Base-by-base conservation (phyloP, 2,329 filamentous ascomycete genomes). In the Cytospora piceicola region DNA sequence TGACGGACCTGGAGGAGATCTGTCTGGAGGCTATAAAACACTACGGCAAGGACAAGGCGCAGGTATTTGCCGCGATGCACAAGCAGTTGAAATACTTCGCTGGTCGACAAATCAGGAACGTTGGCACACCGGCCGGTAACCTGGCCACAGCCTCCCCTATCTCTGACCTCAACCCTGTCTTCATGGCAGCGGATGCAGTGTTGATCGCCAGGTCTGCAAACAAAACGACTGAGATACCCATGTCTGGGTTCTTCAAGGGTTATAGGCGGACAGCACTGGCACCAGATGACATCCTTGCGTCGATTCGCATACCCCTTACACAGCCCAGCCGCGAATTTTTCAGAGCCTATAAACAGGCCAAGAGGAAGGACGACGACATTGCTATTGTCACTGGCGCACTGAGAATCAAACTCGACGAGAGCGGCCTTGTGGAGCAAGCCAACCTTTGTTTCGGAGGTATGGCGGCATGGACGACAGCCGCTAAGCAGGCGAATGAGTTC, bases 301-400 rank as follows among this genome's bases (percentile, higher is more conserved):
- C 90, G 52, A 89, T 99, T 69, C 87, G 90, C n/a, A 92, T 99
- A 54, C 95, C 95, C 0, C 80, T 91, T 3, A 90, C 91, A 0
- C 83, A 83, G 3, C 84, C 88, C 61, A 90, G 90, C 72, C 90
- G 91, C 4, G 95, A 98, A 75, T 93, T 89, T 74, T 90, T 97
- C 75, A 86, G 91, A 53, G 90, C 94, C 0, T 98, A 97, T 78
- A 99, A 99, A 78, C 94, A 98, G 76, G 88, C 95, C 0, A 99
- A 99, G 81, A 83, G 95, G 70, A 98, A 98, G 75, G 95, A 99
- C 72, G 95, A 99, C 72, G 95, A 99, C 74, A 98, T 99, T 74
- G 95, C 95, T 2, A 98, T 99, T 72, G 95, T 98, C 29, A 98
- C 96, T 58, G 88, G 91, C 32, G 93, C 94, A 1, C 78, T 98